These are phyloP conservation scores for Sapria himalayana DNA, from an alignment of 345 rosid species.

Conservation along the genomic window DNA sequence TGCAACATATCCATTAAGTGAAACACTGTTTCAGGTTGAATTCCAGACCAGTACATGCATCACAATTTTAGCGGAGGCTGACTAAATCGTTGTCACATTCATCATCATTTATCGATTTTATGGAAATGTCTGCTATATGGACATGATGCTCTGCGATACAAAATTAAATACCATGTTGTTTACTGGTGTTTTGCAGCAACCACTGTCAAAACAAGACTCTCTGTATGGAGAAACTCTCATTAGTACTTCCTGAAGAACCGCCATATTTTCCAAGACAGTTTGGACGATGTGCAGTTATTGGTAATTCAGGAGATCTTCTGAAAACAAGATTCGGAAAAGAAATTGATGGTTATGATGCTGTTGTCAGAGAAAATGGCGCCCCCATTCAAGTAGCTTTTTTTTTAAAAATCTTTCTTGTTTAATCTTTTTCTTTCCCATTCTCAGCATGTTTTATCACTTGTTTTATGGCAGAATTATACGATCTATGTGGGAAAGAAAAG, in stretches of 20 bases:
- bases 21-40: no score
- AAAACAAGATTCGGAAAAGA: slow-evolving; percentile 78
- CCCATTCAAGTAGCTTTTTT: slow-evolving; percentile 46
- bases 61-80: no score
- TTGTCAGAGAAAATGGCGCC: slow-evolving; percentile 83
- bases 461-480: slow-evolving; percentile 37
- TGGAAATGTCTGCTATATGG: no score
- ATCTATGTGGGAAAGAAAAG: slow-evolving; percentile 73
- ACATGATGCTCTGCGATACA: no score
- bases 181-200: slow-evolving; percentile 30
- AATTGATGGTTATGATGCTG: slow-evolving; percentile 74
- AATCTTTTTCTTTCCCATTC: background rate
- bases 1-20: no score
- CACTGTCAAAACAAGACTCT: slow-evolving; percentile 52
- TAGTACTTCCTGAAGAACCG: slow-evolving; percentile 66
- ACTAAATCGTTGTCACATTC: no score
- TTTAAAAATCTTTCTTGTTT: background rate
- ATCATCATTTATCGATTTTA: no score
- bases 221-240: slow-evolving; percentile 69
- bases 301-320: slow-evolving; percentile 87
- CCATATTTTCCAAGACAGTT: slow-evolving; percentile 71
- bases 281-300: slow-evolving; percentile 81
- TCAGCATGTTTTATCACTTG: background rate
- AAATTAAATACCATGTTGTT: slow-evolving; percentile 2
- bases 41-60: no score